Evolutionary conservation across 208 protist genomes (phyloP).

Genomic region (Trypanosoma brucei): DNA sequence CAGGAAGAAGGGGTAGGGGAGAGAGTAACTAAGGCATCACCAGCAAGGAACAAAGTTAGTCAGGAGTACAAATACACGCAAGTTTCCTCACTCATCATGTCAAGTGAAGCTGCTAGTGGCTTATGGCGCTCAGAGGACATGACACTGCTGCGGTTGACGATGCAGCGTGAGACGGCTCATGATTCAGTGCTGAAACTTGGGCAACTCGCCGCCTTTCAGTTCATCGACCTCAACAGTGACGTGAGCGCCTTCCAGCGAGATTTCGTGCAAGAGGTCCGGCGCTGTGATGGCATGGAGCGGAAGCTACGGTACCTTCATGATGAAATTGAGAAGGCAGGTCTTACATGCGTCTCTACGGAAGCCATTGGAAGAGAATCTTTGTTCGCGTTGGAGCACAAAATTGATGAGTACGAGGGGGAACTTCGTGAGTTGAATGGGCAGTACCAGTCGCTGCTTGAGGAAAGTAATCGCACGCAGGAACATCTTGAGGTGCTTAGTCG

Average conservation of each 20-base stretch:
- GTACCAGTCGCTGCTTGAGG: conserved; percentile 78
- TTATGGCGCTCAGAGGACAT: conserved; percentile 97
- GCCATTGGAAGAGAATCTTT: conserved; percentile 61
- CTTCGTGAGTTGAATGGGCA: conserved; percentile 89
- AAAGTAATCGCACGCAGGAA: conserved; percentile 74
- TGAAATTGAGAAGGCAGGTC: conserved; percentile 78
- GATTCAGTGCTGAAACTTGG: conserved; percentile 95
- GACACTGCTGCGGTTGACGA: conserved; percentile 93
- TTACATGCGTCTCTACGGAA: conserved; percentile 43
- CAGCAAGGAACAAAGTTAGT: too few species aligned
- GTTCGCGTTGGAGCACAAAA: conserved; percentile 82
- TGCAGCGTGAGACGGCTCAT: conserved; percentile 96
- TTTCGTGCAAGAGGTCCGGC: conserved; percentile 95
- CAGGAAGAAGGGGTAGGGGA: too few species aligned
- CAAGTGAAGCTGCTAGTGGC: conserved; percentile 75
- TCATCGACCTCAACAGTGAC: conserved; percentile 93
- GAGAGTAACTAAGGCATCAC: too few species aligned
- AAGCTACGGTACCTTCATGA: conserved; percentile 94
- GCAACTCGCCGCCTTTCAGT: conserved; percentile 93
- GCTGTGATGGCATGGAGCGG: conserved; percentile 96
- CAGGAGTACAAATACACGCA: too few species aligned
- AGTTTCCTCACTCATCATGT: conserved; percentile 30
- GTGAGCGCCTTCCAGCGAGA: conserved; percentile 95
- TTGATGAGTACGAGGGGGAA: conserved; percentile 91
- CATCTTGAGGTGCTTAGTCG: conserved; percentile 77